phyloP scores from a whole-genome alignment of 768 basidiomycete species.

The Hypholoma fasciculare region DNA sequence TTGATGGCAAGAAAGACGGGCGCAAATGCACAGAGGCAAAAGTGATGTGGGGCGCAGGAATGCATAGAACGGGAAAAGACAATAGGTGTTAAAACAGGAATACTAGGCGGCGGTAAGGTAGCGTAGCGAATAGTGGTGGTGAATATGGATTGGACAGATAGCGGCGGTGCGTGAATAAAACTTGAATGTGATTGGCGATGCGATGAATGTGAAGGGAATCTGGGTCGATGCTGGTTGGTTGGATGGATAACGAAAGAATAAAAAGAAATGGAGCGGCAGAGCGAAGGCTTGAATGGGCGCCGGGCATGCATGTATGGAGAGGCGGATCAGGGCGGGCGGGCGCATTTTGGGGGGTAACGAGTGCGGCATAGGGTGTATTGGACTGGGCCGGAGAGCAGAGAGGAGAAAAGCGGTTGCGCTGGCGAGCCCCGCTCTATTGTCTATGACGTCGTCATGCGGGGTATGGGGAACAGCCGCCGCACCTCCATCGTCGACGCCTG shows the following conservation, averaged over 20 bases:
- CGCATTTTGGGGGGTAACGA: not conserved
- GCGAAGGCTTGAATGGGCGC: not conserved
- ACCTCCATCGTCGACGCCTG: conserved; percentile 42
- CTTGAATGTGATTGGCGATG: not conserved
- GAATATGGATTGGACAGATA: not conserved
- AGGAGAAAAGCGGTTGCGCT: not conserved
- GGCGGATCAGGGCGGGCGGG: not conserved
- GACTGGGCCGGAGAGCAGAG: not conserved
- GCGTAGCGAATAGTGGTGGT: not conserved
- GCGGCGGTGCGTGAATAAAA: not conserved
- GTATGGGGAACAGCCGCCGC: conserved; percentile 49
- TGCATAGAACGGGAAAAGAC: not conserved
- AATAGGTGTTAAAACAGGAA: not conserved
- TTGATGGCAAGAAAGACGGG: not conserved
- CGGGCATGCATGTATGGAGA: not conserved
- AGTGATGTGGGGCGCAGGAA: not conserved
- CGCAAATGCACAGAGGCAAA: not conserved
- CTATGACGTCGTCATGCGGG: conserved; percentile 29
- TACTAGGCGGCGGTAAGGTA: not conserved
- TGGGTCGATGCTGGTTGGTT: not conserved
- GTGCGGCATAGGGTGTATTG: conserved; percentile 1
- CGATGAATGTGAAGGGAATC: not conserved
- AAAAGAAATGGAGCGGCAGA: not conserved
- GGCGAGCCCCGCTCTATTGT: not conserved
- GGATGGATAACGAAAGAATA: not conserved